These are phyloP conservation scores for Cytospora paraplurivora DNA, from an alignment of 2,329 filamentous ascomycete genomes.

Conservation along the genomic window DNA sequence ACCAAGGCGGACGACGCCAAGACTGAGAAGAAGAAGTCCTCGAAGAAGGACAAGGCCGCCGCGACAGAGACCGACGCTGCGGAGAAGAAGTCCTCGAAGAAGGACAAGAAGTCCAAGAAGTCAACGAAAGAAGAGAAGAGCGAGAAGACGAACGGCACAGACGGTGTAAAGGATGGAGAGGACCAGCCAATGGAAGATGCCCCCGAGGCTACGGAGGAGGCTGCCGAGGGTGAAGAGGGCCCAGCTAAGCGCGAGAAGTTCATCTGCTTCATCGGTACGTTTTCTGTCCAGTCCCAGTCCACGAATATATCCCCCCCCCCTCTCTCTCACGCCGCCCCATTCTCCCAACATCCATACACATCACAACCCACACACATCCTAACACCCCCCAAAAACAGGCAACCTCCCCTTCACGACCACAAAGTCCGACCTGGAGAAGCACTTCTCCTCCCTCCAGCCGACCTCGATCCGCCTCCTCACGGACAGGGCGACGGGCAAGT, in stretches of 20 bases:
- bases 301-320: no score
- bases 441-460: constrained; percentile 78
- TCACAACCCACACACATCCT: background rate
- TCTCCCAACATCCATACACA: constrained; percentile 24
- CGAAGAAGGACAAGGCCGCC: constrained; percentile 33
- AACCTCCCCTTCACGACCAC: constrained; percentile 89
- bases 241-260: constrained; percentile 45
- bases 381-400: constrained; percentile 54
- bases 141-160: constrained; percentile 34
- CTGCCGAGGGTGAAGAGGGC: constrained; percentile 12
- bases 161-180: constrained; percentile 23
- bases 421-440: constrained; percentile 64
- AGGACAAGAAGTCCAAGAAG: constrained; percentile 35
- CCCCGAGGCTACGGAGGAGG: constrained; percentile 26
- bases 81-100: constrained; percentile 22
- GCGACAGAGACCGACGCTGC: constrained; percentile 32
- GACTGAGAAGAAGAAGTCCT: constrained; percentile 31
- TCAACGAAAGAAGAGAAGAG: constrained; percentile 41
- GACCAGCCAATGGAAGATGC: constrained; percentile 30
- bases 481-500: constrained; percentile 47
- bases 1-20: constrained; percentile 38
- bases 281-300: background rate
- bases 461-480: constrained; percentile 72
- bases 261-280: constrained; percentile 74
- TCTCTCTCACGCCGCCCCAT: no score